Percentiles rank a stretch among this genome's conserved stretches.
Conservation (phyloP, 2,329 filamentous ascomycete species). For the Alternaria sp. region DNA sequence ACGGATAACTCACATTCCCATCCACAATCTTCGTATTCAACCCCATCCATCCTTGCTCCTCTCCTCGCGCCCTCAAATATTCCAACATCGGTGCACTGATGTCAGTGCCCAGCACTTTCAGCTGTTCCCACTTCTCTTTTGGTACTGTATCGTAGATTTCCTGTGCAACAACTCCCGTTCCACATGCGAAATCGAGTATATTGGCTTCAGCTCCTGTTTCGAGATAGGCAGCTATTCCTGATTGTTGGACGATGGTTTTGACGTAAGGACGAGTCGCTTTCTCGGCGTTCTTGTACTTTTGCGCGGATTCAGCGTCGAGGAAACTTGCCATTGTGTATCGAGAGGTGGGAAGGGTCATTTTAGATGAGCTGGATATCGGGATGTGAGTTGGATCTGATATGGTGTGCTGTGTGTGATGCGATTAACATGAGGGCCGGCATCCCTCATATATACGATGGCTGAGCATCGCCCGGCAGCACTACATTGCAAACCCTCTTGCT, state of each 20-base stretch:
- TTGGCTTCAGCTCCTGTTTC: constrained; percentile 3
- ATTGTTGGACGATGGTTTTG: constrained; percentile 16
- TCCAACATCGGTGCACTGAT: constrained; percentile 27
- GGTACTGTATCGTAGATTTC: constrained; percentile 24
- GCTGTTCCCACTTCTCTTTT: constrained; percentile 14
- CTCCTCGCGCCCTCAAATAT: constrained; percentile 18
- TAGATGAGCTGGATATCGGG: neutral
- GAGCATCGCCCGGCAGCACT: neutral
- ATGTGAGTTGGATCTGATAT: no score
- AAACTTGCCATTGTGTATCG: neutral
- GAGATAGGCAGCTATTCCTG: neutral
- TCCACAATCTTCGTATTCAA: constrained; percentile 25
- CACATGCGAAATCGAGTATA: constrained; percentile 34
- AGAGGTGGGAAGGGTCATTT: no score
- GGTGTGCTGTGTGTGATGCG: neutral
- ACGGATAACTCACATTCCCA: constrained; percentile 8
- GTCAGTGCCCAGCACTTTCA: constrained; percentile 32
- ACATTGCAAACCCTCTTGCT: neutral
- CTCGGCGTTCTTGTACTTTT: constrained; percentile 27
- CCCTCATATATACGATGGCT: neutral
- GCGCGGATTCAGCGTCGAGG: constrained; percentile 13
- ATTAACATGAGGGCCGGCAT: neutral
- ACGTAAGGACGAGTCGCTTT: constrained; percentile 28
- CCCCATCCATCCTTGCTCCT: constrained; percentile 24
- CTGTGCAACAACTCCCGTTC: constrained; percentile 30